Base-by-base conservation (phyloP, 106 monocot species). In the Amphibolis antarctica region DNA sequence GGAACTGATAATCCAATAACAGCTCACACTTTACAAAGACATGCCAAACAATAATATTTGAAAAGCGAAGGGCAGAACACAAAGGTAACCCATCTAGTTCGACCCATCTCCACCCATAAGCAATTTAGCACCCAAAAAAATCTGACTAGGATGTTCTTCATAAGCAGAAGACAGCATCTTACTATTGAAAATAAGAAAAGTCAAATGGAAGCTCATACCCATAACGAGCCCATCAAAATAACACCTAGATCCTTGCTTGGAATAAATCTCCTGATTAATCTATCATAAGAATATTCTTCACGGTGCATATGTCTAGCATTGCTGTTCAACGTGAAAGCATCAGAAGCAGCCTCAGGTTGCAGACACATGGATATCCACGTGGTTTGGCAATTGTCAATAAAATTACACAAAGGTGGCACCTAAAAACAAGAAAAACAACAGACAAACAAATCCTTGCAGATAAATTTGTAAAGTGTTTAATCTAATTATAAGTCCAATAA, bases 341-440 rank as follows among this genome's bases (percentile, higher is more conserved):
- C 46, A 66, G 61, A 58, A 66, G 64, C 59, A 46, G 59, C 36
- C 60, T 56, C 76, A 25, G 53, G 42, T 70, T 77, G 22, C 42
- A 57, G 56, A 14, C 73, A 27, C 11, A 60, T 20, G 19, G 83
- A 75, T 36, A 60, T 45, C 88, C 88, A 89, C 5, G 77, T 53
- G 64, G 57, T 69, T 68, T 80, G 77, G 68, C 81, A 82, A 48
- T 77, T 89, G 65, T 67, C 49, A 18, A 83, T 57, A 68, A 96
- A 76, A 69, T 82, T 80, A 78, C 81, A 86, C 13, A 96, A 56
- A 11, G 86, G 89, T 30, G 77, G 60, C 30, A 85, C 83, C 93
- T 94, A 72, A 67, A 60, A 67, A 56, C n/a, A 9, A 63, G 24
- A 63, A 12, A 26, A 46, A 5, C 13, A 23, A 23, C 10, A 5